These are phyloP conservation scores for Marasmius tenuissimus DNA, from an alignment of 1,284 basidiomycete genomes.

Conservation along the genomic window DNA sequence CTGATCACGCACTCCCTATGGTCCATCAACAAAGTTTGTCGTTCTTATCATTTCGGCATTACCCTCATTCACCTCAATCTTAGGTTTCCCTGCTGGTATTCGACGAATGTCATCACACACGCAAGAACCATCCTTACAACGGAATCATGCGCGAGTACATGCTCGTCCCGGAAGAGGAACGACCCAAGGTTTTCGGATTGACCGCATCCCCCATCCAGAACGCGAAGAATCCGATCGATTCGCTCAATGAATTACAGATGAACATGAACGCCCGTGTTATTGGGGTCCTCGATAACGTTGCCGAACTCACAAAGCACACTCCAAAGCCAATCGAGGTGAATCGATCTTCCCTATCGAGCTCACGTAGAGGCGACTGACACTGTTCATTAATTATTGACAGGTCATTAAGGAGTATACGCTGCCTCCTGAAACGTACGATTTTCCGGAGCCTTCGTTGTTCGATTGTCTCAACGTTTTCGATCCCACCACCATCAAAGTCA, in stretches of 20 bases:
- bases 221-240: conserved; percentile 58
- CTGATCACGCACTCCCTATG: conserved; percentile 78
- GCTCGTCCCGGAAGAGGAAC: conserved; percentile 40
- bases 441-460: conserved; percentile 55
- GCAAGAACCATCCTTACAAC: conserved; percentile 81
- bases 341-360: neutral
- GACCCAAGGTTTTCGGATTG: conserved; percentile 87
- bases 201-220: conserved; percentile 87
- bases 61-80: neutral
- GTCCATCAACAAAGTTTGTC: conserved; percentile 57
- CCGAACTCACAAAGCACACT: conserved; percentile 61
- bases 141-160: conserved; percentile 79
- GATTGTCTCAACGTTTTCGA: conserved; percentile 50
- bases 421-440: conserved; percentile 51
- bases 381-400: conserved; percentile 32
- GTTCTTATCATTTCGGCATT: neutral
- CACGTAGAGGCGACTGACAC: neutral
- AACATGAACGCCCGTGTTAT: conserved; percentile 75
- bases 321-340: conserved; percentile 67
- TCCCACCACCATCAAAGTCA: conserved; percentile 32
- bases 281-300: conserved; percentile 64
- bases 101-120: conserved; percentile 81
- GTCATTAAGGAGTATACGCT: conserved; percentile 55
- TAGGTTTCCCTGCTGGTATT: conserved; percentile 78
- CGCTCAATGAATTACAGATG: conserved; percentile 62